Evolutionary conservation across 768 basidiomycete species (phyloP).

Genomic region (Tephrocybe sp.): DNA sequence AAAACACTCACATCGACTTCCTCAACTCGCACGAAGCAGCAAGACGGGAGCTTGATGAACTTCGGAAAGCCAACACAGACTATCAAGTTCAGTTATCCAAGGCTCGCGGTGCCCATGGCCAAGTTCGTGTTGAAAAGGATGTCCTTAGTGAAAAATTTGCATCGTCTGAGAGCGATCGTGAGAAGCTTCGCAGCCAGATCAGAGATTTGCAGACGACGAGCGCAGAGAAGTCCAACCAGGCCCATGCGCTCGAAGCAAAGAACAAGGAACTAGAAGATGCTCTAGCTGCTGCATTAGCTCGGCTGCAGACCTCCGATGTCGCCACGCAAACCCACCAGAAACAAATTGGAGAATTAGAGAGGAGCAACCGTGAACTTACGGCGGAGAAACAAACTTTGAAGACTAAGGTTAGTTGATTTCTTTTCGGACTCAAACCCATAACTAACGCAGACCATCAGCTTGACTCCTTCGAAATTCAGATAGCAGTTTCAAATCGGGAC

Average conservation of each 20-base stretch:
- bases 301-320: constrained; percentile 73
- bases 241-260: constrained; percentile 43
- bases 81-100: constrained; percentile 72
- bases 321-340: constrained; percentile 57
- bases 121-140: constrained; percentile 82
- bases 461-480: constrained; percentile 57
- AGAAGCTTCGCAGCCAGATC: constrained; percentile 51
- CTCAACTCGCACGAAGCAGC: constrained; percentile 51
- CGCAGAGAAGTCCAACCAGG: constrained; percentile 42
- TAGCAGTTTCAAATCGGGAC: constrained; percentile 56
- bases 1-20: constrained; percentile 62
- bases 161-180: constrained; percentile 62
- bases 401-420: constrained; percentile 47
- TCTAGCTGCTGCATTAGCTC: constrained; percentile 66
- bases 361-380: constrained; percentile 48
- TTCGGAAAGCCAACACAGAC: constrained; percentile 65
- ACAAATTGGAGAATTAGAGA: constrained; percentile 62
- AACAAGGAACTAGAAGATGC: constrained; percentile 70
- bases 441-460: constrained; percentile 36
- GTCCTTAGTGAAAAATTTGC: constrained; percentile 59
- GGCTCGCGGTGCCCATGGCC: constrained; percentile 74
- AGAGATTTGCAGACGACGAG: constrained; percentile 49
- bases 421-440: constrained; percentile 10
- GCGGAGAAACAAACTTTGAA: constrained; percentile 56
- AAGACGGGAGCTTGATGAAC: constrained; percentile 67